A percentile compares a stretch with the other conserved stretches of the same genome.
Conservation (phyloP, 2,329 filamentous ascomycete species). For the Cladosporium austrohemisphaericum region DNA sequence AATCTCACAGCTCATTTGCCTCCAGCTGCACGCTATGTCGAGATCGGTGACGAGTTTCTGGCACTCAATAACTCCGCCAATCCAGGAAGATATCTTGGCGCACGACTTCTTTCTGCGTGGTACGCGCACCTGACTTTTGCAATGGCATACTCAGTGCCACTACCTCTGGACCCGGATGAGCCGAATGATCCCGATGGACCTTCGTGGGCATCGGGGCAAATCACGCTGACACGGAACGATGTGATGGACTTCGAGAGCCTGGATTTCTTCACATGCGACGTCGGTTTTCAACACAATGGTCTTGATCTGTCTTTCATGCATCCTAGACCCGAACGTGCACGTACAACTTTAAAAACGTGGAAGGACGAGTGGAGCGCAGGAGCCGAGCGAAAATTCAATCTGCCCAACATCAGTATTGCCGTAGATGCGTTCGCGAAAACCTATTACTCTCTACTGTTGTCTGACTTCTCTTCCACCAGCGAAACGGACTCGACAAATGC, state of each 20-base stretch:
- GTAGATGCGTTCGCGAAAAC: conserved; percentile 4
- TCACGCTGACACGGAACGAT: neutral
- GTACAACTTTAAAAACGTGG: neutral
- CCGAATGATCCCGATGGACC: neutral
- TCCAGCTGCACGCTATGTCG: neutral
- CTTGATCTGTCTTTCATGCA: neutral
- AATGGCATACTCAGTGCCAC: neutral
- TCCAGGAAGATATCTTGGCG: neutral
- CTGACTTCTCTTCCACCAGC: neutral
- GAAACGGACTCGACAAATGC: neutral
- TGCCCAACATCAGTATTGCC: conserved; percentile 4
- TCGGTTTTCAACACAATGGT: neutral
- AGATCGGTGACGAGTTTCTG: neutral
- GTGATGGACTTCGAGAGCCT: neutral
- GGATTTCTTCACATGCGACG: neutral
- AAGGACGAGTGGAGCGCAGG: neutral
- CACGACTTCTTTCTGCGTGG: neutral
- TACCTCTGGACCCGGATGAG: too few species aligned
- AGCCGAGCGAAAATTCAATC: neutral
- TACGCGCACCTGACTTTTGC: neutral
- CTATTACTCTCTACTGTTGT: conserved; percentile 8
- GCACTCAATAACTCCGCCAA: neutral
- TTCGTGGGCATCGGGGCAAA: neutral
- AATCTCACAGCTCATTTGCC: neutral
- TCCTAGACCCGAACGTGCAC: too few species aligned